Conservation (phyloP, 2,329 filamentous ascomycete species). For the Colletotrichum eremochloae region DNA sequence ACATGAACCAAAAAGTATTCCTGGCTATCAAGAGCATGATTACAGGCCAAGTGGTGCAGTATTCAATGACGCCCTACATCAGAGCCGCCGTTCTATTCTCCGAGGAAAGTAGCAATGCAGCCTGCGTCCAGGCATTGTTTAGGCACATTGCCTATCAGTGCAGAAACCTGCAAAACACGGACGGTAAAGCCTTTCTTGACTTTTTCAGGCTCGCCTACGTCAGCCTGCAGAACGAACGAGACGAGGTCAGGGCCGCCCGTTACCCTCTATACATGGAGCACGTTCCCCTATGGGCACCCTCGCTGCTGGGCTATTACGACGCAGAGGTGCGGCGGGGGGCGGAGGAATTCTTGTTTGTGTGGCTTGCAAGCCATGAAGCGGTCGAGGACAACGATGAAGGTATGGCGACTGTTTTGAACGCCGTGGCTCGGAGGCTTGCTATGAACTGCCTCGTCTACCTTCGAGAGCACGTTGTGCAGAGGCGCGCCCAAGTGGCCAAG, state of each 20-base stretch:
- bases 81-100: conserved; percentile 70
- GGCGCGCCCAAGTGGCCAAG: conserved; percentile 56
- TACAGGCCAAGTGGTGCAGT: conserved; percentile 61
- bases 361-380: conserved; percentile 49
- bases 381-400: conserved; percentile 49
- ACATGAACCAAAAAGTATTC: conserved; percentile 66
- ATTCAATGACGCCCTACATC: conserved; percentile 68
- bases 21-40: conserved; percentile 68
- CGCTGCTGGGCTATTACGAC: conserved; percentile 63
- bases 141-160: conserved; percentile 60
- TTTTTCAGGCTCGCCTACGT: conserved; percentile 54
- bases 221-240: conserved; percentile 48
- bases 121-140: conserved; percentile 56
- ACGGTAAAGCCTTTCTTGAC: conserved; percentile 63
- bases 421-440: conserved; percentile 57
- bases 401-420: conserved; percentile 50
- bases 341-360: conserved; percentile 59
- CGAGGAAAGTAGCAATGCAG: conserved; percentile 52
- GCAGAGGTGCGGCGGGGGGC: conserved; percentile 56
- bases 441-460: conserved; percentile 61
- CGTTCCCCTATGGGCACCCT: conserved; percentile 64
- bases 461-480: conserved; percentile 60
- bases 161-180: conserved; percentile 58
- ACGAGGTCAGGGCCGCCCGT: conserved; percentile 44
- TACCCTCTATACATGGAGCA: conserved; percentile 47